phyloP scores from a whole-genome alignment of 2,329 filamentous ascomycete species.

The Fusarium sp. region DNA sequence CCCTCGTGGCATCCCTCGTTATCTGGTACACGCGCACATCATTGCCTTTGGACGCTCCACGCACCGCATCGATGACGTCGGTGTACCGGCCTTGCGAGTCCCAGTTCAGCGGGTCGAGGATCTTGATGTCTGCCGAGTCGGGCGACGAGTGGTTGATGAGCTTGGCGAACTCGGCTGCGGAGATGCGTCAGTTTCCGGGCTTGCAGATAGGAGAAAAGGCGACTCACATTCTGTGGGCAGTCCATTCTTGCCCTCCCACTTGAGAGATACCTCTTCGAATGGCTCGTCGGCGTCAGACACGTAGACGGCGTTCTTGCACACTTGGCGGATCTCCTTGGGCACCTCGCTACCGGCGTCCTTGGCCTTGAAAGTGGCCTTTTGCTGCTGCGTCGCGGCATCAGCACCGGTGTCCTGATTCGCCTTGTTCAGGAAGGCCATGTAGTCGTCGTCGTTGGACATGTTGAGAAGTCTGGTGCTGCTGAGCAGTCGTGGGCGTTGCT shows the following conservation, averaged over 20 bases:
- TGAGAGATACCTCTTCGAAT: conserved; percentile 83
- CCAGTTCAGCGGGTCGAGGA: conserved; percentile 79
- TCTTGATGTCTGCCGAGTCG: conserved; percentile 72
- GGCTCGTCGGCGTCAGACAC: conserved; percentile 88
- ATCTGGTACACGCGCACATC: conserved; percentile 85
- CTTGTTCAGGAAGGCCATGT: conserved; percentile 88
- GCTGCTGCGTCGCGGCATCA: conserved; percentile 39
- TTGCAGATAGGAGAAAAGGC: too few relatives aligned
- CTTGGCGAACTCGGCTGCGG: conserved; percentile 77
- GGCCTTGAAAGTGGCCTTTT: conserved; percentile 63
- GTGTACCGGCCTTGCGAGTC: conserved; percentile 80
- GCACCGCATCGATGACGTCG: conserved; percentile 78
- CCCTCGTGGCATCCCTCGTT: conserved; percentile 72
- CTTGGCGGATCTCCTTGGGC: conserved; percentile 70
- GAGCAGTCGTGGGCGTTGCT: conserved; percentile 31
- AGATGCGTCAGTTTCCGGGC: conserved; percentile 8
- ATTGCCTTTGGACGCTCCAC: conserved; percentile 72
- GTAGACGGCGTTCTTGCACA: conserved; percentile 74
- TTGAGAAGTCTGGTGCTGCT: conserved; percentile 45
- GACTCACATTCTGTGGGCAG: conserved; percentile 75
- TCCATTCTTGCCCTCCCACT: conserved; percentile 67
- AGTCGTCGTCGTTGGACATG: conserved; percentile 86
- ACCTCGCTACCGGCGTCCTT: conserved; percentile 70
- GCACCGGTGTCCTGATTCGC: conserved; percentile 80
- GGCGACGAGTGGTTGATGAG: conserved; percentile 74